phyloP scores from a whole-genome alignment of 2,329 filamentous ascomycete genomes.

The Mycosphaerella arachidis region DNA sequence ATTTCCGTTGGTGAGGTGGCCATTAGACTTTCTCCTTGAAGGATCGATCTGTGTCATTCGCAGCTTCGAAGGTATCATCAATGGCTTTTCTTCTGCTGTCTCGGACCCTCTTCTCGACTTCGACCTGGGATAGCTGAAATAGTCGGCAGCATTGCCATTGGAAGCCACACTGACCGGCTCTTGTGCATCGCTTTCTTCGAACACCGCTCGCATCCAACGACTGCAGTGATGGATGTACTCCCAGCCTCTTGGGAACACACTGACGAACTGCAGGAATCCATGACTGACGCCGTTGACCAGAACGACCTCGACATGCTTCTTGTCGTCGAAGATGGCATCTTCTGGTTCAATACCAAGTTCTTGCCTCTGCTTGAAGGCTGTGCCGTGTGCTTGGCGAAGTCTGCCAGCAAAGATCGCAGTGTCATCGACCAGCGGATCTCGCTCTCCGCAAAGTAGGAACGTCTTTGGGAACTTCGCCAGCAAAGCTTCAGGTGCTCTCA shows the following conservation, averaged over 20 bases:
- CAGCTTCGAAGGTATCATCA: slow-evolving; percentile 64
- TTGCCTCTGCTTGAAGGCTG: slow-evolving; percentile 51
- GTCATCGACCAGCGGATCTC: slow-evolving; percentile 92
- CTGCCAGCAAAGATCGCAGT: slow-evolving; percentile 93
- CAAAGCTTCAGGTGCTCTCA: slow-evolving; percentile 79
- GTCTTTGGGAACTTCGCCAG: slow-evolving; percentile 87
- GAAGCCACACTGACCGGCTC: slow-evolving; percentile 19
- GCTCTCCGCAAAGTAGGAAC: slow-evolving; percentile 89
- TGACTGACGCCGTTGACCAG: slow-evolving; percentile 87
- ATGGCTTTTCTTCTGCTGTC: slow-evolving; percentile 72
- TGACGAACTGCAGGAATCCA: slow-evolving; percentile 88
- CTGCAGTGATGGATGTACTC: slow-evolving; percentile 75
- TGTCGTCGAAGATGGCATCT: slow-evolving; percentile 57
- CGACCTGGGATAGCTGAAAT: slow-evolving; percentile 20
- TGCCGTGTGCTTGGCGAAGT: slow-evolving; percentile 70
- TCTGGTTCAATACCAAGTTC: slow-evolving; percentile 52
- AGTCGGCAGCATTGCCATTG: slow-evolving; percentile 20
- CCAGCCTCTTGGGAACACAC: slow-evolving; percentile 85
- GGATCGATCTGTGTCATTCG: slow-evolving; percentile 19
- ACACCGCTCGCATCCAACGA: slow-evolving; percentile 76
- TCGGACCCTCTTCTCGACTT: slow-evolving; percentile 36
- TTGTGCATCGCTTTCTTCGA: slow-evolving; percentile 49
- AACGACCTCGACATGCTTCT: slow-evolving; percentile 64
- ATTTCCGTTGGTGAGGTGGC: not conserved
- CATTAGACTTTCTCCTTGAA: slow-evolving; percentile 3